Base-by-base conservation (phyloP, 139 green algal genomes). In the Micractinium sp. region DNA sequence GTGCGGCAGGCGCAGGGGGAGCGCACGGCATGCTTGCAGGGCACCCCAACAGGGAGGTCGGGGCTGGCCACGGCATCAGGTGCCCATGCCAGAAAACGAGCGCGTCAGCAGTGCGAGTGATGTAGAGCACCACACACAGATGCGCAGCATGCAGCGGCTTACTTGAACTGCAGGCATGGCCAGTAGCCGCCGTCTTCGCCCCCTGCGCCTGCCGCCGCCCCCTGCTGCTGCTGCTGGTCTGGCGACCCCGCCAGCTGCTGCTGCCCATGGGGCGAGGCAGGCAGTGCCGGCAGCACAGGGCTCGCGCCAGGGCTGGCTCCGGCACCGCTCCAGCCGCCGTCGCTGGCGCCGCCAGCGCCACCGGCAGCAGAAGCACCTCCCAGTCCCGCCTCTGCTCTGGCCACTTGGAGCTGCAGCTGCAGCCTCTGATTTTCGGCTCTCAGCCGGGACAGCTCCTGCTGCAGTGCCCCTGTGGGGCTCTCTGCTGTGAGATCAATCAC, bases 361-460 rank as follows among this genome's bases (percentile, higher is more conserved):
- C 73, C 15, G n/a, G 38, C 47, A 56, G 47, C 5, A 56, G 47
- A 9, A 16, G 47, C 47, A 5, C 47, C 47, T 56, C 9, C 47
- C 5, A 5, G 7, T 56, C 23, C 47, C 7, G 47, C 41, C 38
- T 88, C 81, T 33, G 85, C 91, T n/a, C 69, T 56, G 1, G 90
- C 87, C 33, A 82, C 61, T 16, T 89, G 81, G 67, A 93, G 85
- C 81, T 91, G 85, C 75, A 89, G 61, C 66, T 69, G 75, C 74
- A 92, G 88, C 66, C 85, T n/a, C 41, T 85, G 74, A 33, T 87
- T 89, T 23, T 94, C 88, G 36, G 73, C 84, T 61, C 73, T 18
- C 75, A 93, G 76, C n/a, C 90, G 60, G 3, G 86, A 47, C 20
- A 89, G 39, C 69, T 90, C 87, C 67, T 88, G 80, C 81, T 84